Conservation (phyloP, 1,284 basidiomycete species). For the Irpex sp. region DNA sequence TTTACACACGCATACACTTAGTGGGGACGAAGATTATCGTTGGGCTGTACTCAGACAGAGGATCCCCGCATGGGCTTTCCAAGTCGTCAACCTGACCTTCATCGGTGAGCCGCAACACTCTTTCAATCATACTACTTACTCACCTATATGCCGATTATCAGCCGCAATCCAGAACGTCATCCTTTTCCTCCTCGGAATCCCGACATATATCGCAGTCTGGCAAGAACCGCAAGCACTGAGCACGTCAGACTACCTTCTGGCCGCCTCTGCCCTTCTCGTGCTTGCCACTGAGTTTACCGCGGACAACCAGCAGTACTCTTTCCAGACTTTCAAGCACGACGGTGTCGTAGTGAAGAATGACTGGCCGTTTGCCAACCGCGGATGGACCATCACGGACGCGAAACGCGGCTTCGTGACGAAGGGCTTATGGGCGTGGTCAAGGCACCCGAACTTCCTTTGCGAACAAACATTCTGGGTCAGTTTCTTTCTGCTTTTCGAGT, state of each 20-base stretch:
- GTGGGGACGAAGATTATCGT: constrained; percentile 86
- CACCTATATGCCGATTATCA: constrained; percentile 18
- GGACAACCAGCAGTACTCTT: constrained; percentile 91
- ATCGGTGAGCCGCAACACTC: constrained; percentile 46
- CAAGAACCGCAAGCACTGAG: constrained; percentile 55
- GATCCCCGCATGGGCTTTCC: constrained; percentile 70
- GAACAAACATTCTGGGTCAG: constrained; percentile 88
- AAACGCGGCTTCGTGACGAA: constrained; percentile 82
- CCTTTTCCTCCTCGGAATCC: constrained; percentile 70
- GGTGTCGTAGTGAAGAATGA: constrained; percentile 43
- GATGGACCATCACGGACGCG: constrained; percentile 65
- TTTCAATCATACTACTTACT: neutral
- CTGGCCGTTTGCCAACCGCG: constrained; percentile 62
- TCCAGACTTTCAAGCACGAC: constrained; percentile 76
- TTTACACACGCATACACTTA: constrained; percentile 17
- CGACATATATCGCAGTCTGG: constrained; percentile 48
- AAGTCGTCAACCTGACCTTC: constrained; percentile 79
- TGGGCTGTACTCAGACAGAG: constrained; percentile 77
- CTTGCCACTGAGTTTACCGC: constrained; percentile 75
- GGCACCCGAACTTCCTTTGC: constrained; percentile 91
- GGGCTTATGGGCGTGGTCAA: constrained; percentile 82
- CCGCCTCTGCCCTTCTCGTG: constrained; percentile 53
- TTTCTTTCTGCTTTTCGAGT: constrained; percentile 3
- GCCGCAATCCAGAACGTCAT: constrained; percentile 78
- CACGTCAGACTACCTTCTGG: constrained; percentile 65